A percentile compares a stretch with the other conserved stretches of the same genome.
phyloP scores from a whole-genome alignment of 176 grass and related monocot species.

The Oryza meyeriana region DNA sequence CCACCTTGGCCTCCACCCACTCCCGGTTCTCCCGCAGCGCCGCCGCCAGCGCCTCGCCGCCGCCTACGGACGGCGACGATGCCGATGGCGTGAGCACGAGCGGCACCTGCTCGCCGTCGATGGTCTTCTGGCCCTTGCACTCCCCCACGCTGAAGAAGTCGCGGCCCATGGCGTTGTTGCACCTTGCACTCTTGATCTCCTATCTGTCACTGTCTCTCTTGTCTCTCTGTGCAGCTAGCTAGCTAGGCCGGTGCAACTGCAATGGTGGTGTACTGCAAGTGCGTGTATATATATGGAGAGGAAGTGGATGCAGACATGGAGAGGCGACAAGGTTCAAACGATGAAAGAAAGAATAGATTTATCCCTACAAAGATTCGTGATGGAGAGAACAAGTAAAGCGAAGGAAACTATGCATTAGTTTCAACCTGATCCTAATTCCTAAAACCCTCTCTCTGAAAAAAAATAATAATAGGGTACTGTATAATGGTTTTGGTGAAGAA shows the following conservation, averaged over 20 bases:
- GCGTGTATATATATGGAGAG: not conserved
- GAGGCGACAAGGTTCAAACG: constrained; percentile 4
- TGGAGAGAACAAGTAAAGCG: not conserved
- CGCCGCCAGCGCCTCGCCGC: constrained; percentile 37
- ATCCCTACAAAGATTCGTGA: not conserved
- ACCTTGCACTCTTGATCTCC: too few relatives aligned
- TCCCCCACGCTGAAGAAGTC: constrained; percentile 40
- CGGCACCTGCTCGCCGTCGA: constrained; percentile 58
- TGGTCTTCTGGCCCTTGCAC: constrained; percentile 52
- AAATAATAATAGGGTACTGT: too few relatives aligned
- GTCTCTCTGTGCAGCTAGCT: not conserved
- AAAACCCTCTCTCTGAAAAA: too few relatives aligned
- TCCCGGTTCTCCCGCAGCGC: constrained; percentile 21
- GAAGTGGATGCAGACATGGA: not conserved
- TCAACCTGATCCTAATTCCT: constrained; percentile 14
- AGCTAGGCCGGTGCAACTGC: not conserved
- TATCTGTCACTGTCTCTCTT: not conserved
- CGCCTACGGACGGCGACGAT: not conserved
- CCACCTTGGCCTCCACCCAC: constrained; percentile 53
- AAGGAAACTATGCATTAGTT: constrained; percentile 32
- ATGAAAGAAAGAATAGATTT: not conserved
- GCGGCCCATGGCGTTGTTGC: not conserved
- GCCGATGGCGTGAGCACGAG: constrained; percentile 33
- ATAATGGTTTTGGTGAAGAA: too few relatives aligned
- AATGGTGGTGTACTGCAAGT: not conserved